Conservation (phyloP, 2,329 filamentous ascomycete species). For the Trichoderma sp. region DNA sequence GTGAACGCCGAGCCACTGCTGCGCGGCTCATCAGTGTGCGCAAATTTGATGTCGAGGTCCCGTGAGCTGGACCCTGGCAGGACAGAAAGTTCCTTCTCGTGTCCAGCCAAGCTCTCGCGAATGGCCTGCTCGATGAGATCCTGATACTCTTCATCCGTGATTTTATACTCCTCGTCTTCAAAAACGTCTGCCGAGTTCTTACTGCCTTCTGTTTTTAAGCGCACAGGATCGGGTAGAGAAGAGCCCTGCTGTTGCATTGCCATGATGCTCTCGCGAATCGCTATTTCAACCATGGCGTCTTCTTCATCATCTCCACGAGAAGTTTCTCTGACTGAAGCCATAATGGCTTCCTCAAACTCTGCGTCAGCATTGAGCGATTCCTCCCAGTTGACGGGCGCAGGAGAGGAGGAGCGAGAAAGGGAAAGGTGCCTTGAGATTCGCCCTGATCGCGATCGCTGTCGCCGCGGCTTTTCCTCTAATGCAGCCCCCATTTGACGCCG, state of each 20-base stretch:
- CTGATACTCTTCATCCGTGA: conserved; percentile 62
- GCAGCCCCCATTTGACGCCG: conserved; percentile 51
- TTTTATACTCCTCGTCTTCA: conserved; percentile 46
- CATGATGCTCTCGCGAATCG: conserved; percentile 70
- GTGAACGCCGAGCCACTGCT: neutral
- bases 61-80: conserved; percentile 29
- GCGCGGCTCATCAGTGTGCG: neutral
- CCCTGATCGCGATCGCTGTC: conserved; percentile 25
- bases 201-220: conserved; percentile 26
- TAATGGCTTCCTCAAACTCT: conserved; percentile 73
- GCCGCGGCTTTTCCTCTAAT: conserved; percentile 39
- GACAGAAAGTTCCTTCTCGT: conserved; percentile 23
- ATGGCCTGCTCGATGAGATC: conserved; percentile 58
- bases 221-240: conserved; percentile 32
- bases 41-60: conserved; percentile 25
- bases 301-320: conserved; percentile 69
- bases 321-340: conserved; percentile 67
- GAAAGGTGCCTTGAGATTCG: conserved; percentile 25
- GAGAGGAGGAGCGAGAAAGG: conserved; percentile 26
- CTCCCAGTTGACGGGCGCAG: neutral
- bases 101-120: conserved; percentile 48
- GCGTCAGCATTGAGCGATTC: conserved; percentile 44
- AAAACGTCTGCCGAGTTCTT: conserved; percentile 39
- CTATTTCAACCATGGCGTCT: conserved; percentile 70
- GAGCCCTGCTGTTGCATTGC: conserved; percentile 48